A percentile compares a stretch with the other conserved stretches of the same genome.
These are phyloP conservation scores for Pyricularia sp. DNA, from an alignment of 2,329 filamentous ascomycete species.

Conservation along the genomic window DNA sequence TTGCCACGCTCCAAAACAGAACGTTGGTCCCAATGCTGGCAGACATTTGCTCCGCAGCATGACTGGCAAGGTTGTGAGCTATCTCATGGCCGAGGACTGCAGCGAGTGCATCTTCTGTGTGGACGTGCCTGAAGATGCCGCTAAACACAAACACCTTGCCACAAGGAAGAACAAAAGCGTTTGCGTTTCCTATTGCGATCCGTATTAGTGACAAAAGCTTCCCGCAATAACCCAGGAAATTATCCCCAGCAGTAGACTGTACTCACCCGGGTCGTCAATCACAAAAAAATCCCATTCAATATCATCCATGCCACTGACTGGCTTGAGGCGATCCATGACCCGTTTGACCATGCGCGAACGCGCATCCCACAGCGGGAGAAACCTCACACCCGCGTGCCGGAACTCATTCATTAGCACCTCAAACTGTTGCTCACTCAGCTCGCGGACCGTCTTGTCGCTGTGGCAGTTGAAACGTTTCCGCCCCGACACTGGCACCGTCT, in stretches of 20 bases:
- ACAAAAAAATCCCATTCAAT: slow-evolving; percentile 59
- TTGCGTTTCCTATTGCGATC: slow-evolving; percentile 34
- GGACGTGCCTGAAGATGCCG: slow-evolving; percentile 55
- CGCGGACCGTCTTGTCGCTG: slow-evolving; percentile 38
- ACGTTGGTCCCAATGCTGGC: slow-evolving; percentile 38
- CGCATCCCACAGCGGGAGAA: slow-evolving; percentile 47
- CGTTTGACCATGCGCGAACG: slow-evolving; percentile 43
- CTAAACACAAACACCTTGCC: slow-evolving; percentile 72
- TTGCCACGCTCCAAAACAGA: slow-evolving; percentile 32
- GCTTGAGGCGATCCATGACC: slow-evolving; percentile 54
- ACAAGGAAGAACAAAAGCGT: slow-evolving; percentile 67
- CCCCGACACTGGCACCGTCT: slow-evolving; percentile 60
- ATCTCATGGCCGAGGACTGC: slow-evolving; percentile 71
- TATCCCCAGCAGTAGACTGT: not conserved
- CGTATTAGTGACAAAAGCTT: not conserved
- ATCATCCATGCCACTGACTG: slow-evolving; percentile 48
- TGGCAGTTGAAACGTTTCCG: slow-evolving; percentile 63
- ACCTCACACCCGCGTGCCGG: slow-evolving; percentile 33
- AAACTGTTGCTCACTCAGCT: slow-evolving; percentile 40
- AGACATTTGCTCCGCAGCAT: slow-evolving; percentile 51
- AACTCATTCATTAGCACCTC: slow-evolving; percentile 41
- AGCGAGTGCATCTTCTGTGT: slow-evolving; percentile 56
- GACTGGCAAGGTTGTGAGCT: slow-evolving; percentile 59
- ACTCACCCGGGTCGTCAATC: slow-evolving; percentile 47
- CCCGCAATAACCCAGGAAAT: not conserved